phyloP scores from a whole-genome alignment of 768 basidiomycete genomes.

The Trametes villosa region DNA sequence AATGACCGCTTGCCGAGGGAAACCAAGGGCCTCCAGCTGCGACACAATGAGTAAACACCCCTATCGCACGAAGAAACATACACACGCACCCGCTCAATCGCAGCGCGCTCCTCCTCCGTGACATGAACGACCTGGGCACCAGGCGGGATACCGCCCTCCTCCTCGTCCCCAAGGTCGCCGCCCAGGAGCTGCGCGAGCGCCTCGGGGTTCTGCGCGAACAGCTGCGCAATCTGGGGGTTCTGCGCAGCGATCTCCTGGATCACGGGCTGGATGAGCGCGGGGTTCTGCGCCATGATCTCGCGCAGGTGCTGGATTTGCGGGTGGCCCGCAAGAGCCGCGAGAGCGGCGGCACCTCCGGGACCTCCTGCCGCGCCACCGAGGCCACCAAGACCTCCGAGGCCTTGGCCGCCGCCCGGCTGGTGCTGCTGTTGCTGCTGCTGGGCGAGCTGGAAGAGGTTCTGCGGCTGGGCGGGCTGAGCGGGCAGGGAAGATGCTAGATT shows the following conservation, averaged over 20 bases:
- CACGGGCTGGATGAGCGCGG: slow-evolving; percentile 73
- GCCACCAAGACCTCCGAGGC: slow-evolving; percentile 32
- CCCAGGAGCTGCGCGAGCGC: slow-evolving; percentile 67
- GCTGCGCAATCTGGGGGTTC: slow-evolving; percentile 78
- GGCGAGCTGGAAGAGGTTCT: slow-evolving; percentile 92
- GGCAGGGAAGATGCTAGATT: too few relatives aligned
- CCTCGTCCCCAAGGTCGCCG: slow-evolving; percentile 43
- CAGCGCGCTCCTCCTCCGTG: slow-evolving; percentile 84
- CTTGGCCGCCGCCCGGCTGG: slow-evolving; percentile 38
- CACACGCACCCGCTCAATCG: slow-evolving; percentile 81
- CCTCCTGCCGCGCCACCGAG: too few relatives aligned
- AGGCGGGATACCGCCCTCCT: slow-evolving; percentile 46
- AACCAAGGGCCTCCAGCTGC: slow-evolving; percentile 87
- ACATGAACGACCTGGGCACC: slow-evolving; percentile 72
- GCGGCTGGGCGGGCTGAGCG: slow-evolving; percentile 57
- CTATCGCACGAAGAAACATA: slow-evolving; percentile 8
- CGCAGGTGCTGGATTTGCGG: slow-evolving; percentile 77
- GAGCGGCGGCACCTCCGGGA: slow-evolving; percentile 43
- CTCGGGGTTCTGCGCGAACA: slow-evolving; percentile 76
- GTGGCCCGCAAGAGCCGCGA: slow-evolving; percentile 59
- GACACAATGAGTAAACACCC: neutral
- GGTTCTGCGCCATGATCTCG: slow-evolving; percentile 74
- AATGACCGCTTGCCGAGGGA: slow-evolving; percentile 77
- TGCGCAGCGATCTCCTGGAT: slow-evolving; percentile 77
- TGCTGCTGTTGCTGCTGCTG: slow-evolving; percentile 76